Evolutionary conservation across 495 filamentous ascomycete species (phyloP).

Genomic region (Baudoinia panamericana): DNA sequence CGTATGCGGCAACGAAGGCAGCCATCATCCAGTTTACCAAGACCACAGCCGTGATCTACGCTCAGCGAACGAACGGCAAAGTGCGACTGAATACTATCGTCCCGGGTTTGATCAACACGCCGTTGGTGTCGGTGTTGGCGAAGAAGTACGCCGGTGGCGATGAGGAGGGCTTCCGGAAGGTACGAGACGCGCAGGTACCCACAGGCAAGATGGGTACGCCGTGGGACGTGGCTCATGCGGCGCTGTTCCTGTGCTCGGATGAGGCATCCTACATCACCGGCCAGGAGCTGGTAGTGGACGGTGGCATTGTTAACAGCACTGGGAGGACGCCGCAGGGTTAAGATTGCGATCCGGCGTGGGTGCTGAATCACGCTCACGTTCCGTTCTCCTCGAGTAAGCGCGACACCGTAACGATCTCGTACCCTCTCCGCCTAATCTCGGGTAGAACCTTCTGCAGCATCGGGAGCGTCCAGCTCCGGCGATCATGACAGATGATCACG

Average conservation of each 20-base stretch:
- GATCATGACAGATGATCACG: slow-evolving; percentile 72
- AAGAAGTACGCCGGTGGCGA: slow-evolving; percentile 29
- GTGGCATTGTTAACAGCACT: slow-evolving; percentile 22
- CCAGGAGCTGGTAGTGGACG: slow-evolving; percentile 42
- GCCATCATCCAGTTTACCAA: slow-evolving; percentile 33
- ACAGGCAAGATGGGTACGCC: slow-evolving; percentile 34
- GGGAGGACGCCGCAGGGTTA: not conserved
- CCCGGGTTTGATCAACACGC: slow-evolving; percentile 39
- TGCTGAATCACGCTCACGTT: no score
- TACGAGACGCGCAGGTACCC: slow-evolving; percentile 26
- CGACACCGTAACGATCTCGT: slow-evolving; percentile 53
- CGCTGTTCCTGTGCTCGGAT: slow-evolving; percentile 38
- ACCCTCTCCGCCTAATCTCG: slow-evolving; percentile 53
- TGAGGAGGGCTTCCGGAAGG: slow-evolving; percentile 12
- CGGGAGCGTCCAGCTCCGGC: slow-evolving; percentile 61
- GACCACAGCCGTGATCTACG: slow-evolving; percentile 39
- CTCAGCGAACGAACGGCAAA: slow-evolving; percentile 16
- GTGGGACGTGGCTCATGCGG: slow-evolving; percentile 42
- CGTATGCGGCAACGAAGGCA: slow-evolving; percentile 35
- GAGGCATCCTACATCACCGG: slow-evolving; percentile 43
- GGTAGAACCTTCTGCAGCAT: slow-evolving; percentile 62
- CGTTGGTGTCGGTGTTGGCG: slow-evolving; percentile 33
- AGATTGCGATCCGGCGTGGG: not conserved
- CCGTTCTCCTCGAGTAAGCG: slow-evolving; percentile 40
- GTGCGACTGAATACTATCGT: slow-evolving; percentile 43